A percentile compares a stretch with the other conserved stretches of the same genome.
phyloP scores from a whole-genome alignment of 805 yeast species.

The Pachysolen tannophilus region DNA sequence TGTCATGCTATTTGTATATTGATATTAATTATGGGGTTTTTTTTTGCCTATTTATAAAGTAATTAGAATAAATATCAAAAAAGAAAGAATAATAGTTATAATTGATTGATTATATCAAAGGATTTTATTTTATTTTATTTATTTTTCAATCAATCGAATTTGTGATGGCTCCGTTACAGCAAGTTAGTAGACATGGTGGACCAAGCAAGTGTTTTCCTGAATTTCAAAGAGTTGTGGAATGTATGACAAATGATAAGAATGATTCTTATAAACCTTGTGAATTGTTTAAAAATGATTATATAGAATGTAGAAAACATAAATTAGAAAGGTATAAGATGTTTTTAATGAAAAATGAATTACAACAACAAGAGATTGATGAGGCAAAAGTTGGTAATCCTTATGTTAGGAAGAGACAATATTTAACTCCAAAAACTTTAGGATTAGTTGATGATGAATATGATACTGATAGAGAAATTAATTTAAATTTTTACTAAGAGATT shows the following conservation, averaged over 20 bases:
- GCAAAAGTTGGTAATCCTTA: slow-evolving; percentile 30
- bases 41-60: too few relatives aligned
- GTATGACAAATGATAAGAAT: slow-evolving; percentile 26
- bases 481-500: not conserved
- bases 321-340: slow-evolving; percentile 27
- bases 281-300: slow-evolving; percentile 23
- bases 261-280: slow-evolving; percentile 23
- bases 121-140: not conserved
- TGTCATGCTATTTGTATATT: too few relatives aligned
- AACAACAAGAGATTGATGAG: slow-evolving; percentile 17
- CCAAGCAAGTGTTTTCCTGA: slow-evolving; percentile 29
- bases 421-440: slow-evolving; percentile 31
- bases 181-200: slow-evolving; percentile 22
- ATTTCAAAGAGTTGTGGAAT: slow-evolving; percentile 29
- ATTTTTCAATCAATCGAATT: not conserved
- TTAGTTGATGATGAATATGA: slow-evolving; percentile 23
- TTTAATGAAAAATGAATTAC: slow-evolving; percentile 21
- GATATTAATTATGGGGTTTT: too few relatives aligned
- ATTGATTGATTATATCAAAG: not conserved
- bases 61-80: too few relatives aligned
- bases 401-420: slow-evolving; percentile 27
- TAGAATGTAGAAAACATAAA: slow-evolving; percentile 30
- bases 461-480: not conserved
- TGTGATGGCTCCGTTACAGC: slow-evolving; percentile 14
- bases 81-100: too few relatives aligned